phyloP scores from a whole-genome alignment of 2,329 filamentous ascomycete species.

The Apiospora malaysiana region DNA sequence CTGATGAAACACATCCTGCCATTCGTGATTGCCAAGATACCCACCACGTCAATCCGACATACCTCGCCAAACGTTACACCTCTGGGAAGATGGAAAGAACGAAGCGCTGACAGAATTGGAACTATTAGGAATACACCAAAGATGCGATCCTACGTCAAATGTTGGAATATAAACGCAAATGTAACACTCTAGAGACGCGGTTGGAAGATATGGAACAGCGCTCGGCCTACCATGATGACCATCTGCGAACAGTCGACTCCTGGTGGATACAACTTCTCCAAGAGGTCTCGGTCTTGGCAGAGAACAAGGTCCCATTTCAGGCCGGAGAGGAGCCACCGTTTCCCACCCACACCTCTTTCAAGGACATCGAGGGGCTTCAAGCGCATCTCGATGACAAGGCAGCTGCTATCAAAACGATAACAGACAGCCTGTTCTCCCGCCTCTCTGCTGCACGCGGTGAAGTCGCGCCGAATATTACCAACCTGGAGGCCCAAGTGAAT shows the following conservation, averaged over 20 bases:
- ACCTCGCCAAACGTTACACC: slow-evolving; percentile 26
- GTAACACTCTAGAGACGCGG: slow-evolving; percentile 78
- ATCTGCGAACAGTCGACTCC: slow-evolving; percentile 85
- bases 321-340: slow-evolving; percentile 53
- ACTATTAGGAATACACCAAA: slow-evolving; percentile 81
- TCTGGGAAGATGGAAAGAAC: slow-evolving; percentile 15
- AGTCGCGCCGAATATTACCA: slow-evolving; percentile 70
- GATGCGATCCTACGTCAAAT: slow-evolving; percentile 97
- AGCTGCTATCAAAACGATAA: slow-evolving; percentile 75
- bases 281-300: slow-evolving; percentile 5
- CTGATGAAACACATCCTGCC: slow-evolving; percentile 29
- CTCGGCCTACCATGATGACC: slow-evolving; percentile 86
- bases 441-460: slow-evolving; percentile 58
- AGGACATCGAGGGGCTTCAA: slow-evolving; percentile 75
- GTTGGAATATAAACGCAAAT: slow-evolving; percentile 96
- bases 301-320: slow-evolving; percentile 38
- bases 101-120: slow-evolving; percentile 43
- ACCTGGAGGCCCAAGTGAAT: slow-evolving; percentile 77
- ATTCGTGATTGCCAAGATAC: slow-evolving; percentile 31
- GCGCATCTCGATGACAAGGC: slow-evolving; percentile 79
- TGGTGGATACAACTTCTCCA: slow-evolving; percentile 89
- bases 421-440: slow-evolving; percentile 70
- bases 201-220: slow-evolving; percentile 81
- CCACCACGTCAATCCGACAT: slow-evolving; percentile 33
- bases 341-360: slow-evolving; percentile 64